Conservation (phyloP, 768 basidiomycete genomes). For the Suillus lakei region DNA sequence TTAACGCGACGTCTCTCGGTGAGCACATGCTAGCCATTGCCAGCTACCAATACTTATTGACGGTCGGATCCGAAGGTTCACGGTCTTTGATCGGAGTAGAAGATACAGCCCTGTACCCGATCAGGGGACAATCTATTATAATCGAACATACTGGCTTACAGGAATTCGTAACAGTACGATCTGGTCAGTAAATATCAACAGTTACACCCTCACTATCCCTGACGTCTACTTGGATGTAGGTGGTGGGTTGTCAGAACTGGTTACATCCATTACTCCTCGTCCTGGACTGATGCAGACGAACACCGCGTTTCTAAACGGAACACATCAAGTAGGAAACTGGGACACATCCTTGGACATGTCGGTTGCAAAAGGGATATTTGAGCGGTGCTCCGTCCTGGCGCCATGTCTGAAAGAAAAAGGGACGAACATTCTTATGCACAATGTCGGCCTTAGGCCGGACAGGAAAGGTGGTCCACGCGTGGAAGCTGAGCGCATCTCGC, state of each 20-base stretch:
- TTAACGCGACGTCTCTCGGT: conserved; percentile 65
- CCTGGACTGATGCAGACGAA: conserved; percentile 47
- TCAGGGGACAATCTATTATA: conserved; percentile 87
- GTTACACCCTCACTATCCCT: background rate
- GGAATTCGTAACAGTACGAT: conserved; percentile 34
- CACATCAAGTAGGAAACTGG: conserved; percentile 53
- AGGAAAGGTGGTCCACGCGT: conserved; percentile 61
- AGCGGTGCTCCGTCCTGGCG: conserved; percentile 44
- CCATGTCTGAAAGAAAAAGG: conserved; percentile 37
- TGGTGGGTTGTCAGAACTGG: conserved; percentile 20
- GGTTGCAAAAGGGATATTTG: conserved; percentile 50
- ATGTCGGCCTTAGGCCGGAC: conserved; percentile 62
- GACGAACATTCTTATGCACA: conserved; percentile 54
- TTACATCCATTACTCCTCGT: conserved; percentile 68
- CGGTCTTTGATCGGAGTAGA: conserved; percentile 80
- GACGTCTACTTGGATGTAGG: background rate
- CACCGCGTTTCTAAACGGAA: conserved; percentile 60
- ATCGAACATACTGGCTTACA: conserved; percentile 67
- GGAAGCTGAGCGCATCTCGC: conserved; percentile 48
- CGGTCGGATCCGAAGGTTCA: conserved; percentile 49
- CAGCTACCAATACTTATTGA: background rate
- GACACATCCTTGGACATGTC: conserved; percentile 51
- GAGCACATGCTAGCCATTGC: conserved; percentile 12
- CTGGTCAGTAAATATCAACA: conserved; percentile 26
- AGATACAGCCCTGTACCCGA: conserved; percentile 74